phyloP scores from a whole-genome alignment of 176 grass and related monocot genomes.

The Juncus inflexus region DNA sequence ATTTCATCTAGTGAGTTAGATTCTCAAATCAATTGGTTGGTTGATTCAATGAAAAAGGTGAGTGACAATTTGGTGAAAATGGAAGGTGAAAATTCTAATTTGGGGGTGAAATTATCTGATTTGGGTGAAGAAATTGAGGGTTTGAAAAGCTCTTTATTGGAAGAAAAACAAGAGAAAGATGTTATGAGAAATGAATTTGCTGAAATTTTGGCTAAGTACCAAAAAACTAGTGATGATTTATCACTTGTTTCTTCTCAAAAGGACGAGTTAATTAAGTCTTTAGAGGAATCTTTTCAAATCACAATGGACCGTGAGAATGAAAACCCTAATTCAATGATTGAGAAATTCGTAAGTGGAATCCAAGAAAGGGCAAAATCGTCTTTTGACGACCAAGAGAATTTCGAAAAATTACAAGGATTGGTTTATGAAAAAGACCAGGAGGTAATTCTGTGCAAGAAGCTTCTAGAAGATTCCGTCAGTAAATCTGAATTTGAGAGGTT shows the following conservation, averaged over 20 bases:
- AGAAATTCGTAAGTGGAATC: constrained; percentile 46
- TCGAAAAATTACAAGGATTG: constrained; percentile 58
- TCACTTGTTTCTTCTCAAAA: constrained; percentile 51
- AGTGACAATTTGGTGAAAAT: constrained; percentile 47
- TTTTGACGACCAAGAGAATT: constrained; percentile 33
- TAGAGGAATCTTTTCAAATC: constrained; percentile 56
- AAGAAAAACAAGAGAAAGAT: constrained; percentile 79
- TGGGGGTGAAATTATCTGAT: constrained; percentile 51
- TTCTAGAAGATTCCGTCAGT: constrained; percentile 65
- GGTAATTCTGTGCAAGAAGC: constrained; percentile 51
- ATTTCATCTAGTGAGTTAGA: constrained; percentile 53
- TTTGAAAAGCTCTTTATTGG: constrained; percentile 50
- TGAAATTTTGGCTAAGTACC: constrained; percentile 54
- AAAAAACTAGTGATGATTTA: constrained; percentile 39
- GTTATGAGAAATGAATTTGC: constrained; percentile 63
- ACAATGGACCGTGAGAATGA: constrained; percentile 37
- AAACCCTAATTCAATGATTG: constrained; percentile 36
- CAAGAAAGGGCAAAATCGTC: constrained; percentile 42
- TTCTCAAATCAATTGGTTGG: constrained; percentile 77
- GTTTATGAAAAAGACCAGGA: constrained; percentile 67
- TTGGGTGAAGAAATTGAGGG: constrained; percentile 67
- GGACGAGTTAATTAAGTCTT: constrained; percentile 56
- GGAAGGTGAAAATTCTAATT: constrained; percentile 51
- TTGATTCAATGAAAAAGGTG: constrained; percentile 43
- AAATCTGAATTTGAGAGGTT: constrained; percentile 39